Conservation (phyloP, 106 monocot species). For the Dactylorhiza incarnata region DNA sequence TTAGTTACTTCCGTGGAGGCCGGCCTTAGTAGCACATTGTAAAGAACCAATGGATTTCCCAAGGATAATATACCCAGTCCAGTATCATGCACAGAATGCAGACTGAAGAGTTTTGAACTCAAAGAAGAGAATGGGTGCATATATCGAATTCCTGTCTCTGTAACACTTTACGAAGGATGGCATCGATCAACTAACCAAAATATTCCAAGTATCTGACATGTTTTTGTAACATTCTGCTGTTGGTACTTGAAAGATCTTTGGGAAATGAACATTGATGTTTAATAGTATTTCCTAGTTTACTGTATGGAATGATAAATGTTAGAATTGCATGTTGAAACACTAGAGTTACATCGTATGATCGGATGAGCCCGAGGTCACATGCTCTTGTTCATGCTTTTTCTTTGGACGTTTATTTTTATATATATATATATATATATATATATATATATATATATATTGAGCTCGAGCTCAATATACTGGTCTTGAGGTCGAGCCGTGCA, state of each 20-base stretch:
- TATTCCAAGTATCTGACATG: neutral
- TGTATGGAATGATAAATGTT: neutral
- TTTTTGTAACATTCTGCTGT: constrained; percentile 1
- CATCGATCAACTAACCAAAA: neutral
- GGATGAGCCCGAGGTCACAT: too few species aligned
- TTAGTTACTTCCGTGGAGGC: neutral
- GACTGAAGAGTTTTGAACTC: neutral
- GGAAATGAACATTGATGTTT: constrained; percentile 4
- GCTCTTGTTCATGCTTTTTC: too few species aligned
- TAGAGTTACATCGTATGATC: too few species aligned
- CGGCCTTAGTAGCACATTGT: neutral
- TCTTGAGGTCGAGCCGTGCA: too few species aligned
- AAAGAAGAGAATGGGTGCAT: neutral
- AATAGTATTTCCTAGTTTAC: neutral
- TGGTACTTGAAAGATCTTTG: constrained; percentile 6
- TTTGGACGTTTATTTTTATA: too few species aligned
- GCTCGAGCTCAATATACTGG: too few species aligned
- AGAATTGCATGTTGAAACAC: too few species aligned
- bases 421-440: too few species aligned
- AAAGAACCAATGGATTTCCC: constrained; percentile 1
- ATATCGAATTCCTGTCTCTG: neutral
- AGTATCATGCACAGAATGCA: neutral
- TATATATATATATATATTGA: too few species aligned
- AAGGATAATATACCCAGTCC: neutral
- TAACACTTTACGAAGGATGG: neutral